Conservation (phyloP, 352 stramenopile species). For the Phytophthora citricola region DNA sequence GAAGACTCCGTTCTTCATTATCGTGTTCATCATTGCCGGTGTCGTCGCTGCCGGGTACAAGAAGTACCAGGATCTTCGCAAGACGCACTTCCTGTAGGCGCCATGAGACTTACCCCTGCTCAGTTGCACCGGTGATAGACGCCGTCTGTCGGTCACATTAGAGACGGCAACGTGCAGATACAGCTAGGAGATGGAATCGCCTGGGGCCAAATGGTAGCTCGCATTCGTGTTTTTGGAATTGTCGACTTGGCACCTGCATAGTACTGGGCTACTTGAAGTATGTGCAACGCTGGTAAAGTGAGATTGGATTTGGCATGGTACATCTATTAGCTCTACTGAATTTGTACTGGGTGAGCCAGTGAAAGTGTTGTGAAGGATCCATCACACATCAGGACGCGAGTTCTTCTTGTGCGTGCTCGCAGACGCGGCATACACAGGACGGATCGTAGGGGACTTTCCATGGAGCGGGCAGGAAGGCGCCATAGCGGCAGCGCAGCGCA, state of each 20-base stretch:
- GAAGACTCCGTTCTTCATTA: slow-evolving; percentile 86
- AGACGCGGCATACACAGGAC: slow-evolving; percentile 65
- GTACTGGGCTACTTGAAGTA: neutral
- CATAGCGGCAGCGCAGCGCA: slow-evolving; percentile 71
- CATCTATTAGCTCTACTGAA: slow-evolving; percentile 5
- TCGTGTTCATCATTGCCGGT: slow-evolving; percentile 71
- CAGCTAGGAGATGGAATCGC: slow-evolving; percentile 27
- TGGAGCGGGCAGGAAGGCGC: slow-evolving; percentile 44
- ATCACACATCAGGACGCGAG: slow-evolving; percentile 10
- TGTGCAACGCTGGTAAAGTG: neutral
- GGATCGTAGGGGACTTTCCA: slow-evolving; percentile 69
- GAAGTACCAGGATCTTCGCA: slow-evolving; percentile 90
- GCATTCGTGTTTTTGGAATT: slow-evolving; percentile 27
- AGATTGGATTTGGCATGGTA: slow-evolving; percentile 6
- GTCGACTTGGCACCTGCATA: neutral
- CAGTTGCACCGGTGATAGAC: slow-evolving; percentile 27
- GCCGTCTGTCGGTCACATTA: slow-evolving; percentile 31
- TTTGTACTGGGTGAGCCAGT: slow-evolving; percentile 21
- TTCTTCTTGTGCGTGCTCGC: slow-evolving; percentile 49
- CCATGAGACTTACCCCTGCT: slow-evolving; percentile 15
- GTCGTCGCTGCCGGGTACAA: slow-evolving; percentile 75
- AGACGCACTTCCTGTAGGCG: slow-evolving; percentile 86
- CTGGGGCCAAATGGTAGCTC: slow-evolving; percentile 37
- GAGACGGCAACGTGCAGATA: slow-evolving; percentile 31
- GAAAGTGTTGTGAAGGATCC: neutral